Evolutionary conservation across 2,329 filamentous ascomycete genomes (phyloP).

Genomic region (Teratosphaeria gauchensis): DNA sequence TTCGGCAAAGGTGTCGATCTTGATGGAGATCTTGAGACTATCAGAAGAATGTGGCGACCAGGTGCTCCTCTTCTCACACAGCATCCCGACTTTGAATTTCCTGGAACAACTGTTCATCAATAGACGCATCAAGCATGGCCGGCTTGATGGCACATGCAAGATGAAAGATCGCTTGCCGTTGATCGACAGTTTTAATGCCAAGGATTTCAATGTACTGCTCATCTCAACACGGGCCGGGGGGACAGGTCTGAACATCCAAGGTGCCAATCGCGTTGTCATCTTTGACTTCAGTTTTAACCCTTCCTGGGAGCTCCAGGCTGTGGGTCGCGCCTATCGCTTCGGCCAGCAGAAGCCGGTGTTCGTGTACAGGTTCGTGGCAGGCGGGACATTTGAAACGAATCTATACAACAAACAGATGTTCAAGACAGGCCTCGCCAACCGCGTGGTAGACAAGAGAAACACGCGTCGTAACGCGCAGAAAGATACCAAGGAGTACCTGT

Average conservation of each 20-base stretch:
- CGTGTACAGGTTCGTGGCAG: slow-evolving; percentile 72
- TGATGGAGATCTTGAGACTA: slow-evolving; percentile 60
- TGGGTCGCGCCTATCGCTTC: slow-evolving; percentile 76
- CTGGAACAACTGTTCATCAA: slow-evolving; percentile 48
- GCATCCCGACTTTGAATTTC: slow-evolving; percentile 59
- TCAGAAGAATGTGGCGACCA: slow-evolving; percentile 58
- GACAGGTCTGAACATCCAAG: slow-evolving; percentile 71
- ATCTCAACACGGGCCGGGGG: slow-evolving; percentile 80
- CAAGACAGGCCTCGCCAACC: slow-evolving; percentile 69
- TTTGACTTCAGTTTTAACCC: slow-evolving; percentile 80
- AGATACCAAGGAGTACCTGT: slow-evolving; percentile 45
- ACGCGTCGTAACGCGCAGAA: slow-evolving; percentile 56
- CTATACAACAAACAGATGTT: slow-evolving; percentile 67
- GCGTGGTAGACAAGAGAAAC: slow-evolving; percentile 77
- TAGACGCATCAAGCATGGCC: slow-evolving; percentile 38
- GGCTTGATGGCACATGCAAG: slow-evolving; percentile 59
- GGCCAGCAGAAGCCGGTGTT: slow-evolving; percentile 72
- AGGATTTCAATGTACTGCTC: slow-evolving; percentile 51
- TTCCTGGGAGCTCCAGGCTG: slow-evolving; percentile 71
- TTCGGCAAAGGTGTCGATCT: slow-evolving; percentile 59
- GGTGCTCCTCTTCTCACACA: slow-evolving; percentile 71
- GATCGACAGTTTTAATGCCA: slow-evolving; percentile 60
- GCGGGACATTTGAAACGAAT: slow-evolving; percentile 68
- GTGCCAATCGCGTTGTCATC: slow-evolving; percentile 77
- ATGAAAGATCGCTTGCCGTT: slow-evolving; percentile 50